These are phyloP conservation scores for Boechera retrofracta DNA, from an alignment of 345 rosid species.

Conservation along the genomic window DNA sequence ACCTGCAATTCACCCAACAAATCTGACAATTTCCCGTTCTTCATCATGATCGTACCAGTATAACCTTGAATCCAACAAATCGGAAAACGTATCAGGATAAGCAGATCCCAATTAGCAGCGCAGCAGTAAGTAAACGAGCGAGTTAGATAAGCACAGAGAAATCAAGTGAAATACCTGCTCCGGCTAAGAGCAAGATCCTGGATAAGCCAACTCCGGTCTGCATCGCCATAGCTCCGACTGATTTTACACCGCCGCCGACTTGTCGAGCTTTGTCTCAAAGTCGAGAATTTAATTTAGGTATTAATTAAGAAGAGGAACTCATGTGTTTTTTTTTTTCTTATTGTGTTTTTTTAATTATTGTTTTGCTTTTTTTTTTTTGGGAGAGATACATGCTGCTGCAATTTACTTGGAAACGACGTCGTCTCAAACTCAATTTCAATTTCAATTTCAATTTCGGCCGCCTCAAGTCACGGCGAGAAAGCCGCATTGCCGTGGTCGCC, in stretches of 20 bases:
- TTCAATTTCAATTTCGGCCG: slow-evolving; percentile 1
- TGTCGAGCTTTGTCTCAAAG: slow-evolving; percentile 10
- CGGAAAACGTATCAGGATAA: slow-evolving; percentile 14
- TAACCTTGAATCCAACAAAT: slow-evolving; percentile 54
- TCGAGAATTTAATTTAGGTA: slow-evolving; percentile 32
- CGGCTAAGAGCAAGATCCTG: slow-evolving; percentile 74
- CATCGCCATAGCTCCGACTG: slow-evolving; percentile 72
- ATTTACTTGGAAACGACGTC: slow-evolving; percentile 20
- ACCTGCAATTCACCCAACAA: slow-evolving; percentile 88
- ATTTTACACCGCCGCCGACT: slow-evolving; percentile 33
- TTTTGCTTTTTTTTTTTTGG: not conserved
- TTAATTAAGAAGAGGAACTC: not conserved
- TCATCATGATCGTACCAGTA: slow-evolving; percentile 73
- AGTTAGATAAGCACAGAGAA: not conserved
- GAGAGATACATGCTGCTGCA: not conserved
- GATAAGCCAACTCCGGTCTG: slow-evolving; percentile 81
- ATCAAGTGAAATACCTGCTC: slow-evolving; percentile 64
- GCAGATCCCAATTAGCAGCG: not conserved
- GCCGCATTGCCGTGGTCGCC: not conserved
- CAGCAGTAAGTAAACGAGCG: slow-evolving; percentile 8
- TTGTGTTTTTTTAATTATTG: not conserved
- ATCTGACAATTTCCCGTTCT: slow-evolving; percentile 85
- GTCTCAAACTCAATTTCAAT: not conserved
- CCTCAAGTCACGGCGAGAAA: slow-evolving; percentile 26
- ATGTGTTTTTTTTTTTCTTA: not conserved